These are phyloP conservation scores for Collybia mongolica DNA, from an alignment of 768 basidiomycete species.

Conservation along the genomic window DNA sequence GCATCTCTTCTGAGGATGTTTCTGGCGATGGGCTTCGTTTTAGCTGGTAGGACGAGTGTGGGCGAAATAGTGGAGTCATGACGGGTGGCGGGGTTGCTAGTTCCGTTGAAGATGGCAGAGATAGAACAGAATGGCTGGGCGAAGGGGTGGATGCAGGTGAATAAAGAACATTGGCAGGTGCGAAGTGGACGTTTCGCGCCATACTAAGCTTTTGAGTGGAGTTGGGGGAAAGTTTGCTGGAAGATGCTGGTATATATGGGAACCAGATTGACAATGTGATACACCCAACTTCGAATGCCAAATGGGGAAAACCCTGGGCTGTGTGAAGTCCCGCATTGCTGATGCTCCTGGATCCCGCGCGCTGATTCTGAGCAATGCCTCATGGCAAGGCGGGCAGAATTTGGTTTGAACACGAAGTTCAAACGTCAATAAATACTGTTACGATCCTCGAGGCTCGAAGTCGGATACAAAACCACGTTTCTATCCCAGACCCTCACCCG, in stretches of 20 bases:
- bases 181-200: slow-evolving; percentile 43
- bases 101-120: slow-evolving; percentile 35
- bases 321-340: too few relatives aligned
- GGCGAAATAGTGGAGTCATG: slow-evolving; percentile 31
- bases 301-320: too few relatives aligned
- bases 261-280: not conserved
- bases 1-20: slow-evolving; percentile 25
- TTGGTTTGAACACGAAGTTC: slow-evolving; percentile 5
- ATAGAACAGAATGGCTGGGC: slow-evolving; percentile 32
- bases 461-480: too few relatives aligned
- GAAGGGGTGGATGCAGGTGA: slow-evolving; percentile 35
- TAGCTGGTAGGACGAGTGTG: slow-evolving; percentile 17
- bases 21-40: slow-evolving; percentile 21
- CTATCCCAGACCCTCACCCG: too few relatives aligned
- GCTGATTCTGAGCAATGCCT: not conserved
- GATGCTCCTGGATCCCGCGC: too few relatives aligned
- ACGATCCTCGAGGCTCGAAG: too few relatives aligned
- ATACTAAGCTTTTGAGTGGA: slow-evolving; percentile 15
- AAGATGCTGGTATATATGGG: not conserved
- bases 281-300: too few relatives aligned
- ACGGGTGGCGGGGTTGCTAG: slow-evolving; percentile 33
- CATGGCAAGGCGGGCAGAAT: not conserved
- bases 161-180: slow-evolving; percentile 34
- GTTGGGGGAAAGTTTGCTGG: slow-evolving; percentile 1
- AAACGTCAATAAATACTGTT: not conserved